Base-by-base conservation (phyloP, 345 rosid genomes). In the Populus simonii region DNA sequence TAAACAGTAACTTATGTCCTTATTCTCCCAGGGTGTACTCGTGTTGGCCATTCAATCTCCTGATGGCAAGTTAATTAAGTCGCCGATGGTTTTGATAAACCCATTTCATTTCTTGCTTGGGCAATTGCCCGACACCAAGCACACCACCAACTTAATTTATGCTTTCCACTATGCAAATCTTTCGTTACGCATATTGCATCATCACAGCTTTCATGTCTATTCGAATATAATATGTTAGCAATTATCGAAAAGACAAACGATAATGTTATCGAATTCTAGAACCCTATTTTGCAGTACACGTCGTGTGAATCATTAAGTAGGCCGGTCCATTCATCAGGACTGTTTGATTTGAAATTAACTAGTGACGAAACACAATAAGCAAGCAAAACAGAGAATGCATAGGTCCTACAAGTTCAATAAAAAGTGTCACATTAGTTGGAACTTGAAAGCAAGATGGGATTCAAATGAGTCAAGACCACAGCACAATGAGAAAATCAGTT, bases 51-150 rank as follows among this genome's bases (percentile, higher is more conserved):
- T 20, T n/a, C 38, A 20, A 33, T 6, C 18, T 70, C 59, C 18
- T 4, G 9, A 25, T 23, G 73, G 22, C 5, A 15, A 6, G 45
- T 27, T 23, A 12, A 63, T 25, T 13, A 70, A 15, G 0, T 20
- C 39, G 13, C 2, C 0, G 36, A 9, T 43, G 8, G 3, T 5
- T 22, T 45, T 38, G 35, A 23, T 15, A 43, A 23, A 6, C 55
- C 25, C 47, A 41, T 13, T 35, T 47, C n/a, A 38, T 62, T 63
- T 45, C 47, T 72, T 78, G 35, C 72, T 59, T 59, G 41, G 25
- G 74, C 61, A 45, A 62, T 74, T 69, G 73, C 65, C 35, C 1
- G 33, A 65, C 47, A 71, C 72, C 43, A n/a, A 7, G 53, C 70
- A 33, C 22, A 20, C 43, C 74, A 70, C 25, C 39, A 53, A 25